phyloP scores from a whole-genome alignment of 345 rosid genomes.

The Brassica napus region Da-Ae NC_063436.1:10799501-10800000 shows the following conservation, averaged over 20 bases:
- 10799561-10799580: slow-evolving; percentile 36
- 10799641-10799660: slow-evolving; percentile 32
- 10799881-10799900: background rate
- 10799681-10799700: slow-evolving; percentile 9
- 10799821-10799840: background rate
- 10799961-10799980: no score
- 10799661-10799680: background rate
- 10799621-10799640: slow-evolving; percentile 40
- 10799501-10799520: slow-evolving; percentile 34
- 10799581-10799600: slow-evolving; percentile 39
- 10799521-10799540: slow-evolving; percentile 36
- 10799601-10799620: slow-evolving; percentile 22
- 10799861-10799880: background rate
- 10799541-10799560: slow-evolving; percentile 38
- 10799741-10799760: background rate
- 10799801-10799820: background rate
- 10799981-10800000: no score
- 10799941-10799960: no score
- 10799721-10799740: background rate
- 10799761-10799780: background rate
- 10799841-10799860: background rate
- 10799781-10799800: background rate
- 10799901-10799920: no score
- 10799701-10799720: background rate
- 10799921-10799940: no score